Evolutionary conservation across 2,329 filamentous ascomycete species (phyloP), one percentile per base, ranked within the genome.

Genomic region (Didymella pinodella): DNA sequence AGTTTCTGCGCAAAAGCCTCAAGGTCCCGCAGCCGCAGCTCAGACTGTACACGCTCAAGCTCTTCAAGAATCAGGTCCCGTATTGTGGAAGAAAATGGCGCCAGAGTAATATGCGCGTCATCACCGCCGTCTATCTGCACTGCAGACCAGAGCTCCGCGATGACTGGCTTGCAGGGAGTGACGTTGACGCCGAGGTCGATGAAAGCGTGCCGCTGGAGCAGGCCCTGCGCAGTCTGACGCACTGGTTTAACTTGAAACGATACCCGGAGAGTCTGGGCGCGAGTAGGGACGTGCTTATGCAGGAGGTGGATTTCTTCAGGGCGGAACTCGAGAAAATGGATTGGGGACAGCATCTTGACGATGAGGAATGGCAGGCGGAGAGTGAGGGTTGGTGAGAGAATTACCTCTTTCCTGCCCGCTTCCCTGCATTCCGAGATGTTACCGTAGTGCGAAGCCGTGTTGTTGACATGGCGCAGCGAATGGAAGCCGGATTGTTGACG

Each of bases 21-120:
- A 94, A 95, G 67, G 90, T 97, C 22, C 94, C 94, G 0, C 92
- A 99, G 71, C 89, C 89, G 2, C 86, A 92, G 70, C 84, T 99
- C 40, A 88, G 95, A 6, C 88, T 97, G 43, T 98, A 98, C 81
- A 97, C 95, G 0, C 86, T 99, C 67, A 99, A 99, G 79, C 85
- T 99, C 0, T 98, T 98, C 88, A 99, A 99, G 79, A 95, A 93
- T 61, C 95, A 99, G 78, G 95, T 99, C 4, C 95, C 95, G 0
- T 99, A 97, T 82, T 98, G 94, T 77, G 94, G 95, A 22, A 89
- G 95, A 43, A 99, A 99, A 80, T 99, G 95, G 95, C 89, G 95
- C 14, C 95, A 98, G 80, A 89, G 88, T 68, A 98, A 99, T 78
- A 99, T 99, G 95, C 91, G 94, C 54, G 93, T 98, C 72, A 99